Conservation (phyloP, 345 rosid species). For the Conringia planisiliqua region DNA sequence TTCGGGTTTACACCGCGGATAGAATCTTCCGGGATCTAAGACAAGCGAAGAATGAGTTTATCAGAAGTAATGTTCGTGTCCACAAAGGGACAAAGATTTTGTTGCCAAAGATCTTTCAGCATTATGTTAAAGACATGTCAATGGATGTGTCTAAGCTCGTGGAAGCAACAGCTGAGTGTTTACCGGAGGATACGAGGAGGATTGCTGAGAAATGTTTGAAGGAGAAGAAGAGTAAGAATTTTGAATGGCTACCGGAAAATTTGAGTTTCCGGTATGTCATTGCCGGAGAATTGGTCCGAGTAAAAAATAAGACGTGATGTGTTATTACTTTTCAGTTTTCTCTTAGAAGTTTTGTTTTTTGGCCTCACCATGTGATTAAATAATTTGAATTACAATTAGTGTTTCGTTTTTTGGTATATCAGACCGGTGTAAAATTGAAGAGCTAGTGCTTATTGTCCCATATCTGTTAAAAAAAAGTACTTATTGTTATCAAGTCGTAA, state of each 20-base stretch:
- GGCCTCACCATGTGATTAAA: constrained; percentile 23
- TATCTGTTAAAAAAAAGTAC: too few relatives aligned
- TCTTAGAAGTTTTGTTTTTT: background rate
- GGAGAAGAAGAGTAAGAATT: constrained; percentile 46
- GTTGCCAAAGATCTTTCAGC: constrained; percentile 56
- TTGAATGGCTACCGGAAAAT: constrained; percentile 66
- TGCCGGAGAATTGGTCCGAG: constrained; percentile 48
- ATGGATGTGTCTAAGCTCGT: constrained; percentile 43
- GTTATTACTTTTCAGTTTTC: background rate
- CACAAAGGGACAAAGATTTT: constrained; percentile 64
- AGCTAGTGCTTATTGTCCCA: too few relatives aligned
- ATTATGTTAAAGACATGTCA: constrained; percentile 69
- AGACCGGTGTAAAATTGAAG: background rate
- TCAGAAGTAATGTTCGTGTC: constrained; percentile 49
- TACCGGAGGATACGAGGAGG: constrained; percentile 48
- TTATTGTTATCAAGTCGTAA: too few relatives aligned
- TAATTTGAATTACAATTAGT: constrained; percentile 9
- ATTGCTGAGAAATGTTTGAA: constrained; percentile 51
- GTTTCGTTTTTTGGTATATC: background rate
- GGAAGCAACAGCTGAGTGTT: constrained; percentile 42
- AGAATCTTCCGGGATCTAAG: constrained; percentile 60
- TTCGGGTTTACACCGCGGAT: constrained; percentile 61
- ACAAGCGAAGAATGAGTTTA: constrained; percentile 57
- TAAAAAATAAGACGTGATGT: constrained; percentile 18
- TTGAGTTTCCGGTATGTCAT: constrained; percentile 67